Conservation (phyloP, 2,329 filamentous ascomycete species). For the Colletotrichum liaoningense region DNA sequence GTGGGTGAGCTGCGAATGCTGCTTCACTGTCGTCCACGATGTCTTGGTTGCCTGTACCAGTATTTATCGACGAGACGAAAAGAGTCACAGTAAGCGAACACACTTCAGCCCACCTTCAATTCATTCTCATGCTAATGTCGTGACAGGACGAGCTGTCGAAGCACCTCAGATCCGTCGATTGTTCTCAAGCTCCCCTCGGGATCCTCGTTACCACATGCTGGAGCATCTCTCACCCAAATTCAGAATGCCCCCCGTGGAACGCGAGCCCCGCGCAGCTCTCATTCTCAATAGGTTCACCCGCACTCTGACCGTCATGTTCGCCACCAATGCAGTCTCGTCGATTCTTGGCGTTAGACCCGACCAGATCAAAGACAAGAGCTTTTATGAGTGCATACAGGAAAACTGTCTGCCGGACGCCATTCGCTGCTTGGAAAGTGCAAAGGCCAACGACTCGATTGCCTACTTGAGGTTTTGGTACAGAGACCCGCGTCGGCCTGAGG, state of each 20-base stretch:
- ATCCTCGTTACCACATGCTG: constrained; percentile 91
- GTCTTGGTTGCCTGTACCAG: constrained; percentile 87
- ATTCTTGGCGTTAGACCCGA: constrained; percentile 79
- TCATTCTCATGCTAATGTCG: neutral
- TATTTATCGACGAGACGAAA: constrained; percentile 76
- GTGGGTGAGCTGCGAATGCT: constrained; percentile 87
- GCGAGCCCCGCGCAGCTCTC: constrained; percentile 84
- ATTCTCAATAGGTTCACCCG: constrained; percentile 90
- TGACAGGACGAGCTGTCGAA: constrained; percentile 75
- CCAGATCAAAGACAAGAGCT: constrained; percentile 80
- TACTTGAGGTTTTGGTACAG: constrained; percentile 89
- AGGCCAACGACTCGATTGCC: constrained; percentile 90
- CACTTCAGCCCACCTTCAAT: neutral
- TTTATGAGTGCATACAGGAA: constrained; percentile 88
- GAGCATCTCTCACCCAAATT: constrained; percentile 88
- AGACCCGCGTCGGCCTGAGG: constrained; percentile 73
- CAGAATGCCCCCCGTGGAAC: constrained; percentile 69
- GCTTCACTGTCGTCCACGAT: constrained; percentile 90
- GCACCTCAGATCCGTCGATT: constrained; percentile 82
- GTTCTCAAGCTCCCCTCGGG: constrained; percentile 83
- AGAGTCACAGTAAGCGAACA: constrained; percentile 75
- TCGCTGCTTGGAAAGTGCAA: constrained; percentile 83
- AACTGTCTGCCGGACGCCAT: constrained; percentile 82
- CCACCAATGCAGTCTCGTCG: constrained; percentile 79
- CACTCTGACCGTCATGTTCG: constrained; percentile 87